Base-by-base conservation (phyloP, 1,139 yeast species). In the Geotrichum cucujoidarum region DNA sequence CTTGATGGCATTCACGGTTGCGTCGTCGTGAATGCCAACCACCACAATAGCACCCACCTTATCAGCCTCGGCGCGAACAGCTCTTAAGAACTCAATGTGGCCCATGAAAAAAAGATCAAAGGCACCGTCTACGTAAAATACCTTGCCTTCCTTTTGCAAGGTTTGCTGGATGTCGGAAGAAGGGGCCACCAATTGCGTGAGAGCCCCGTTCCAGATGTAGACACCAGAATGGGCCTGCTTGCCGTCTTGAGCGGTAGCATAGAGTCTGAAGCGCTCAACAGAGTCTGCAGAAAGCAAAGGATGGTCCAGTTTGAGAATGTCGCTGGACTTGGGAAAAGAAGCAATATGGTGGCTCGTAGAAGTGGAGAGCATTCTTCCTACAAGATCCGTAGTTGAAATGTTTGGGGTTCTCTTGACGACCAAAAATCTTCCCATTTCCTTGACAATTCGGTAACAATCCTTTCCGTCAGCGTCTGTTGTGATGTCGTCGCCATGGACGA, bases 401-500 rank as follows among this genome's bases (percentile, higher is more conserved):
- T 90, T 90, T 7, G 92, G 94, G 0, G 98, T 92, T 56, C 98
- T 73, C 65, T 87, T 89, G 36, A 92, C 97, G 18, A 88, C 90
- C 30, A 83, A 77, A 65, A 90, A 87, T 58, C 90, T 71, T n/a
- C 95, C 95, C 64, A 80, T 68, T 49, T 87, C 90, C 65, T 90
- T 90, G 54, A 90, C 88, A 21, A 66, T 74, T 54, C 83, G 84
- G 67, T 92, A 92, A 60, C 97, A 87, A 67, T 92, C 98, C 50
- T 87, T 80, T 0, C 98, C 98, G 60, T 88, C 76, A 27, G 95
- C 95, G 66, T 92, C 97, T 1, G 96, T 85, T 25, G 97, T 92
- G 58, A 92, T 89, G 62, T 92, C 98, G 66, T 92, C 98, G 4
- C 98, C 98, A 64, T 92, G 98, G 11, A 92, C 96, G 17, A 92